Conservation (phyloP, 805 yeast genomes). For the Schwanniomyces yamadae region DNA sequence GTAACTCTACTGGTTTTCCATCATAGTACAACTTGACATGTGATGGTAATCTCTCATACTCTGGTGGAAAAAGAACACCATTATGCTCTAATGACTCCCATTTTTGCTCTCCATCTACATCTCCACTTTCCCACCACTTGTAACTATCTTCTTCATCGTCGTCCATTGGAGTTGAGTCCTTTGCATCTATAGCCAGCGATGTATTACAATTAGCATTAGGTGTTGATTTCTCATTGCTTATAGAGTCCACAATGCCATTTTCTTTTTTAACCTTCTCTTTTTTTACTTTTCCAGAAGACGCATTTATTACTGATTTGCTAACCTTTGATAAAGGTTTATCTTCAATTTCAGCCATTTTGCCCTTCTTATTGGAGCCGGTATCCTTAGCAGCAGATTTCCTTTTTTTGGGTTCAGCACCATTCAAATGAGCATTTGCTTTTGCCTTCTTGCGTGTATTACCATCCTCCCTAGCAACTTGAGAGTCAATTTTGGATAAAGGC, state of each 20-base stretch:
- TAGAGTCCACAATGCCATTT: slow-evolving; percentile 10
- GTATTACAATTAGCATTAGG: slow-evolving; percentile 3
- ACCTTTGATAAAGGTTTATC: slow-evolving; percentile 3
- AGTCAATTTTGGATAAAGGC: slow-evolving; percentile 8
- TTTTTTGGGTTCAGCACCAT: not conserved
- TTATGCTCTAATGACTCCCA: slow-evolving; percentile 87
- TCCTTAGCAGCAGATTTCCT: not conserved
- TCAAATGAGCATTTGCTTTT: not conserved
- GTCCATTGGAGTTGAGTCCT: slow-evolving; percentile 10
- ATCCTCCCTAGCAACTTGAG: slow-evolving; percentile 1
- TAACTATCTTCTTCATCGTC: slow-evolving; percentile 55
- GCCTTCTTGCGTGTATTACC: slow-evolving; percentile 3
- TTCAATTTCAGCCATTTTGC: not conserved
- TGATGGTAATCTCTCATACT: slow-evolving; percentile 80
- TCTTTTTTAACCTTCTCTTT: slow-evolving; percentile 5
- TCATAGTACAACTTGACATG: slow-evolving; percentile 74
- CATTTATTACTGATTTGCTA: slow-evolving; percentile 7
- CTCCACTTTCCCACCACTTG: slow-evolving; percentile 84
- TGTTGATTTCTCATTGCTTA: too few species aligned
- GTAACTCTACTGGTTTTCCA: slow-evolving; percentile 71
- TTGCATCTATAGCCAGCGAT: slow-evolving; percentile 1
- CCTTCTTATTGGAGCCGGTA: slow-evolving; percentile 2
- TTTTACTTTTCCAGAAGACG: slow-evolving; percentile 4
- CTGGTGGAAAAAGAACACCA: slow-evolving; percentile 94
- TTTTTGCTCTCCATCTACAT: slow-evolving; percentile 69